Evolutionary conservation across 2,329 filamentous ascomycete species (phyloP).

Genomic region (Fusarium fracticaudum): DNA sequence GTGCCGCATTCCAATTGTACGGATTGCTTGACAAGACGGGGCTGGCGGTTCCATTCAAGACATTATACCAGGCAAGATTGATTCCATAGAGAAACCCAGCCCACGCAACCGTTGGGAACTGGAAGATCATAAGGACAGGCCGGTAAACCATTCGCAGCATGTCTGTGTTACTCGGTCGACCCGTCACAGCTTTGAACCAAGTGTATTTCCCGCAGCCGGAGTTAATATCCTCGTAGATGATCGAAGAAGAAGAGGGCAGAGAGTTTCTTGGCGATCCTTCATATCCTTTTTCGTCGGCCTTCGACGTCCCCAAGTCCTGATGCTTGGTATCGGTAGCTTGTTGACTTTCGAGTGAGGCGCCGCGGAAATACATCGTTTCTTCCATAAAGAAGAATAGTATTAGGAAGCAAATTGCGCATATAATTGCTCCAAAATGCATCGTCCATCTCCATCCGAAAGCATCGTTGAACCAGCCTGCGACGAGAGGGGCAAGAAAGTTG

Average conservation of each 20-base stretch:
- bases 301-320: not conserved
- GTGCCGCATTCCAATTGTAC: not conserved
- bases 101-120: not conserved
- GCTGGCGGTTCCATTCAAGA: not conserved
- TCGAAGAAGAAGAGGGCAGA: not conserved
- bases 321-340: not conserved
- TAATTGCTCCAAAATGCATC: not conserved
- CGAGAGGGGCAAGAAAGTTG: not conserved
- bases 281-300: not conserved
- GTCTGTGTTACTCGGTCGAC: not conserved
- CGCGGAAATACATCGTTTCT: slow-evolving; percentile 1
- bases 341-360: not conserved
- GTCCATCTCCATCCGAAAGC: not conserved
- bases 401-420: not conserved
- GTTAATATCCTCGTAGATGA: not conserved
- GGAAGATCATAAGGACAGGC: not conserved
- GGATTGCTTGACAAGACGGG: not conserved
- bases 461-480: not conserved
- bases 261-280: not conserved
- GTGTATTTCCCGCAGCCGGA: not conserved
- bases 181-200: not conserved
- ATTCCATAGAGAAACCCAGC: not conserved
- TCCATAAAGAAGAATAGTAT: slow-evolving; percentile 1
- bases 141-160: slow-evolving; percentile 3
- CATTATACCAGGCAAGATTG: slow-evolving; percentile 4